phyloP scores from a whole-genome alignment of 2,329 filamentous ascomycete genomes.

The Fusarium devonianum region DNA sequence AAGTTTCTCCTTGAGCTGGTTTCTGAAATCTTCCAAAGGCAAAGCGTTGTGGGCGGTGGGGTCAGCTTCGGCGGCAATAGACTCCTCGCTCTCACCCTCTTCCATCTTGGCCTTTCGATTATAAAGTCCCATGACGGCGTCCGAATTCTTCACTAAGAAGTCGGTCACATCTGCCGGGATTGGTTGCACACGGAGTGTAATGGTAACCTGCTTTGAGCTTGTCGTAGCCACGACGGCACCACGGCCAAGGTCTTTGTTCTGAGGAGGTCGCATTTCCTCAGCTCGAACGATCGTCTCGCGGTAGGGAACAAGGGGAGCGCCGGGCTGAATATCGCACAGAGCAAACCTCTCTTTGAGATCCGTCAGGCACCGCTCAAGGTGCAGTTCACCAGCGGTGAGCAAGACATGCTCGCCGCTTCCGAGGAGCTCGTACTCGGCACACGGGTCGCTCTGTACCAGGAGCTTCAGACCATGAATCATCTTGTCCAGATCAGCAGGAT shows the following conservation, averaged over 20 bases:
- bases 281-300: constrained; percentile 88
- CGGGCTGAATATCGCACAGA: constrained; percentile 91
- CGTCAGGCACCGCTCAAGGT: constrained; percentile 91
- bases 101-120: constrained; percentile 63
- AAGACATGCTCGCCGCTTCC: constrained; percentile 94
- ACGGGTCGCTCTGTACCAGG: constrained; percentile 93
- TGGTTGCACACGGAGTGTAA: constrained; percentile 79
- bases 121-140: constrained; percentile 81
- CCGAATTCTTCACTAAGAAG: constrained; percentile 81
- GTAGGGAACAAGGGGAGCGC: constrained; percentile 94
- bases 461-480: constrained; percentile 90
- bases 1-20: constrained; percentile 72
- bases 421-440: constrained; percentile 93
- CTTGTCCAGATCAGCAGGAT: constrained; percentile 89
- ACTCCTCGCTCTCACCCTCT: constrained; percentile 48
- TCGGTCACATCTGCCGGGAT: constrained; percentile 81
- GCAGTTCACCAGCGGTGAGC: constrained; percentile 90
- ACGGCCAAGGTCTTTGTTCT: constrained; percentile 83
- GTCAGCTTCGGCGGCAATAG: constrained; percentile 62
- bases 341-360: constrained; percentile 93
- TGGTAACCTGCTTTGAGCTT: constrained; percentile 83
- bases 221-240: constrained; percentile 80
- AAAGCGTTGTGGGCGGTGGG: constrained; percentile 68
- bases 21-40: constrained; percentile 77
- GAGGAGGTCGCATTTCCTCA: constrained; percentile 90